A percentile compares a stretch with the other conserved stretches of the same genome.
Conservation (phyloP, 1,139 yeast genomes). For the Casaregolazyma suthepensis region DNA sequence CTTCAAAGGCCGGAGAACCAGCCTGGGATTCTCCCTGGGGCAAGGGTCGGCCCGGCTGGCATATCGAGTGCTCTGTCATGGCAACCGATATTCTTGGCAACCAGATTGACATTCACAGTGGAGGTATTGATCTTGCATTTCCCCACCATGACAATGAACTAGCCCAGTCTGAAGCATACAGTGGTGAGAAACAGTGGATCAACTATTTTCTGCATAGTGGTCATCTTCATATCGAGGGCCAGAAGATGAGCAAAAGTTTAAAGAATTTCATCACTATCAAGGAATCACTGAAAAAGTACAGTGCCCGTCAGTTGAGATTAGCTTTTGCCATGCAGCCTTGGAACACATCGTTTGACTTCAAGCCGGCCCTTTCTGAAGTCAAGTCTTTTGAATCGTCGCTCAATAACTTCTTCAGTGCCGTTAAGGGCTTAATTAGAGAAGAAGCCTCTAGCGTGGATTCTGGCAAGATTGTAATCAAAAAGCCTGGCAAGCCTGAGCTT, state of each 20-base stretch:
- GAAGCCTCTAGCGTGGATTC: constrained; percentile 38
- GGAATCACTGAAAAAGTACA: constrained; percentile 68
- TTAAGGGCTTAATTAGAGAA: constrained; percentile 66
- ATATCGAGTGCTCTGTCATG: constrained; percentile 98
- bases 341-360: constrained; percentile 91
- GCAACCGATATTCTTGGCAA: constrained; percentile 84
- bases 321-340: constrained; percentile 88
- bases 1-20: constrained; percentile 97
- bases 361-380: constrained; percentile 73
- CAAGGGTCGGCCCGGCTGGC: constrained; percentile 99
- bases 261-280: constrained; percentile 93
- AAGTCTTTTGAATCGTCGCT: constrained; percentile 66
- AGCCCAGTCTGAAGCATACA: constrained; percentile 95
- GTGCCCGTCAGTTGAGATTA: constrained; percentile 78
- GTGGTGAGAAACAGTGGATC: constrained; percentile 88
- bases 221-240: constrained; percentile 96
- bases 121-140: constrained; percentile 95
- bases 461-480: constrained; percentile 62
- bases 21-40: constrained; percentile 97
- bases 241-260: constrained; percentile 92
- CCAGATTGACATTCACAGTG: constrained; percentile 89
- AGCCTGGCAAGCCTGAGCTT: constrained; percentile 50
- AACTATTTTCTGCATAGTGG: constrained; percentile 96
- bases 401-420: constrained; percentile 76
- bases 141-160: constrained; percentile 99